A percentile compares a stretch with the other conserved stretches of the same genome.
Conservation (phyloP, 768 basidiomycete genomes). For the Mycena maculata region DNA sequence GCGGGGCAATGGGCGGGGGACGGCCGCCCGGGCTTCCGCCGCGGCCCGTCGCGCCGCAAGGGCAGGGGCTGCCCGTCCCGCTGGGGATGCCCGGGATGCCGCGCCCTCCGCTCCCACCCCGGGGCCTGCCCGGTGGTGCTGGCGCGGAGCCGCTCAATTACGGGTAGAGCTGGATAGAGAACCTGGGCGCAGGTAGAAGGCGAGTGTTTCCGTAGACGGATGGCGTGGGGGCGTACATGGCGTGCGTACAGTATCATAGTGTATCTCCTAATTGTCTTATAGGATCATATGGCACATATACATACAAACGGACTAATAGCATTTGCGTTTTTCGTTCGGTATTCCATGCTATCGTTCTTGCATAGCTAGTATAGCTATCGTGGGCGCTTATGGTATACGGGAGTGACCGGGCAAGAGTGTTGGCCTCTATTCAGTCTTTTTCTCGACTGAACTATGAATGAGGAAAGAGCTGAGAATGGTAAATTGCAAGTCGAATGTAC, state of each 20-base stretch:
- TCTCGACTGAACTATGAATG: too few species aligned
- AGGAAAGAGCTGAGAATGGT: too few species aligned
- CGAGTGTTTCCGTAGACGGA: too few species aligned
- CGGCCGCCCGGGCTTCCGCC: constrained; percentile 23
- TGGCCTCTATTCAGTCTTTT: too few species aligned
- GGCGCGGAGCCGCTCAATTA: constrained; percentile 19
- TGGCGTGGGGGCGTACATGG: too few species aligned
- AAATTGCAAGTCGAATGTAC: too few species aligned
- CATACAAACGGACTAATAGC: neutral
- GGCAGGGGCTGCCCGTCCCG: neutral
- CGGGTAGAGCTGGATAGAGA: constrained; percentile 13
- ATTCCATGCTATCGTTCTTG: too few species aligned
- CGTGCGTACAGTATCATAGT: neutral
- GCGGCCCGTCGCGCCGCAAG: constrained; percentile 26
- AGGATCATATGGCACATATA: too few species aligned
- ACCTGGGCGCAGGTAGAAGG: too few species aligned
- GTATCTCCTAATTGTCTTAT: neutral
- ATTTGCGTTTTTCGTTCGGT: neutral
- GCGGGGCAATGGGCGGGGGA: neutral
- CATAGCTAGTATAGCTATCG: too few species aligned
- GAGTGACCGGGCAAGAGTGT: too few species aligned
- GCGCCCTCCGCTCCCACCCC: neutral
- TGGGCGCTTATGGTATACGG: too few species aligned
- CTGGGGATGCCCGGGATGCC: neutral
- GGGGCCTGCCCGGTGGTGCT: neutral